Evolutionary conservation across 805 yeast genomes (phyloP), one percentile per base, ranked within the genome.

Genomic region (Hanseniaspora hatyaiensis): DNA sequence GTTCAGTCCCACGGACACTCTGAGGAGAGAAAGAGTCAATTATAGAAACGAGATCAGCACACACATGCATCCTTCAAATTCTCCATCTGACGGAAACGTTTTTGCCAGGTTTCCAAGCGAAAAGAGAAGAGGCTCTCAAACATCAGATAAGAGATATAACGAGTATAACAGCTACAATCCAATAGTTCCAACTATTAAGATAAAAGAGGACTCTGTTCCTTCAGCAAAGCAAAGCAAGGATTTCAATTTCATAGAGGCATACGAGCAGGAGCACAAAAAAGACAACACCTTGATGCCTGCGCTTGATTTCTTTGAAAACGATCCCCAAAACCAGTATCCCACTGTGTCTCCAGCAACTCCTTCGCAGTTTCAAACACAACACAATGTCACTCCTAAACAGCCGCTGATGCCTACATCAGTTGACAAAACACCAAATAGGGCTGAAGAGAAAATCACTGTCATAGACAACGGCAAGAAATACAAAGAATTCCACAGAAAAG

Each of bases 401-500:
- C 36, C 42, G 26, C 23, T 46, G 37, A 16, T 26, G 8, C 34
- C 49, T 16, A 37, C 22, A 22, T 16, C n/a, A 3, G 16, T 18
- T 24, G 31, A 36, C 16, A 20, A 39, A 33, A 23, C 9, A 13
- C 28, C 40, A 42, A 9, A 52, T 50, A 11, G 41, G 36, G 23
- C 41, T 49, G n/a, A 19, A 42, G 49, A 20, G 51, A 52, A 31
- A 40, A 52, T n/a, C 47, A 42, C 50, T 41, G 43, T 8, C 13
- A 24, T 26, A n/a, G 45, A 46, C 13, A 52, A 28, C 11, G 40
- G n/a, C 37, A 45, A 51, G 41, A 55, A 54, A 24, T 43, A 54
- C 0, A 67, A 62, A 42, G 68, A 63, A 55, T 82, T 83, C 55
- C 89, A 87, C 61, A 76, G 97, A 53, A 82, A 81, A 51, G 74